These are phyloP conservation scores for Beauveria australis DNA, from an alignment of 2,329 filamentous ascomycete genomes.

Conservation along the genomic window DNA sequence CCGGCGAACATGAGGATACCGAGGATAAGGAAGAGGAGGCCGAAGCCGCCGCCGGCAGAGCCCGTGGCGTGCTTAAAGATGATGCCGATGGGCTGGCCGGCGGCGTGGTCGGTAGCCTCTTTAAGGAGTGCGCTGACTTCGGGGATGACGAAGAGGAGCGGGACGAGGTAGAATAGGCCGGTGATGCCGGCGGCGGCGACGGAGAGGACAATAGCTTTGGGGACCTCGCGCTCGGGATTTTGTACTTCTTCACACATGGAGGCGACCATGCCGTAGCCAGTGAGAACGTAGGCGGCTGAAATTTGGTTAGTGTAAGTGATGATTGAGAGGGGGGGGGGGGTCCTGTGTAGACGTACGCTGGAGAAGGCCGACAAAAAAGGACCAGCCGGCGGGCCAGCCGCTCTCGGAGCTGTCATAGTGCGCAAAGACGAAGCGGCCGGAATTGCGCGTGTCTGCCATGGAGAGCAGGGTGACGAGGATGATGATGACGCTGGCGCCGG, in stretches of 20 bases:
- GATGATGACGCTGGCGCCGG: slow-evolving; percentile 57
- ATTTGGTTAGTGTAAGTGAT: slow-evolving; percentile 9
- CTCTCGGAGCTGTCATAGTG: slow-evolving; percentile 58
- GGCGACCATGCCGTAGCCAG: slow-evolving; percentile 44
- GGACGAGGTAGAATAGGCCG: slow-evolving; percentile 57
- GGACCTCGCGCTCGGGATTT: slow-evolving; percentile 51
- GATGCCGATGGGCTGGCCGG: slow-evolving; percentile 64
- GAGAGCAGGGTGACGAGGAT: slow-evolving; percentile 63
- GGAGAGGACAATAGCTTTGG: slow-evolving; percentile 59
- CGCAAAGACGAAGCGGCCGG: slow-evolving; percentile 57
- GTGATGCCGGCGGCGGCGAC: slow-evolving; percentile 58
- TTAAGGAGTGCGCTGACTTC: slow-evolving; percentile 54
- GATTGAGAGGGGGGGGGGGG: too few relatives aligned
- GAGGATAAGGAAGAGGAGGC: slow-evolving; percentile 65
- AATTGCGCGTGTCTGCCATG: slow-evolving; percentile 56
- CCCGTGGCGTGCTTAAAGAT: slow-evolving; percentile 71
- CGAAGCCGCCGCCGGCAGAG: slow-evolving; percentile 64
- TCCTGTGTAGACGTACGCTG: slow-evolving; percentile 28
- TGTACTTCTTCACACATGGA: slow-evolving; percentile 56
- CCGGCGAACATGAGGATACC: slow-evolving; percentile 73
- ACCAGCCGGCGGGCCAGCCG: slow-evolving; percentile 62
- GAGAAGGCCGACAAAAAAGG: slow-evolving; percentile 47
- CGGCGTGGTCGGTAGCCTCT: slow-evolving; percentile 43
- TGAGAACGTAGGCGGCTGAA: slow-evolving; percentile 30
- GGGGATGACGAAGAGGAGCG: slow-evolving; percentile 68